Evolutionary conservation across 306 rosid genomes (phyloP).

Genomic region (Astragalus glycyphyllos): DNA sequence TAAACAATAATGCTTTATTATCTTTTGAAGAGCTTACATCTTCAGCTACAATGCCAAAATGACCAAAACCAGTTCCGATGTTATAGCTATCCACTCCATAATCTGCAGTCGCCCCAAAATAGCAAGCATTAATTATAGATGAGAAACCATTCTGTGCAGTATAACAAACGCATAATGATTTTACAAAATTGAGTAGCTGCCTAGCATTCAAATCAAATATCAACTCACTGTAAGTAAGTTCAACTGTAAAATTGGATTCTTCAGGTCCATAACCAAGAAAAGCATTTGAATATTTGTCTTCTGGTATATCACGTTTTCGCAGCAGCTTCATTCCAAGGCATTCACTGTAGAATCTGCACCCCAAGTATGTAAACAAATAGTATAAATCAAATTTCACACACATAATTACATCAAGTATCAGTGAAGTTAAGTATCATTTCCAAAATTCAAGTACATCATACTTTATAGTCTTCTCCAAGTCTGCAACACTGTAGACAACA

Average conservation of each 20-base stretch:
- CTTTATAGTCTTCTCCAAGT: conserved; percentile 88
- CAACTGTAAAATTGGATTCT: conserved; percentile 82
- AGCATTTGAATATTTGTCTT: conserved; percentile 85
- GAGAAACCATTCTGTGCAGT: conserved; percentile 16
- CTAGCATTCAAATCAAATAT: conserved; percentile 39
- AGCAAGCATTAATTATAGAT: neutral
- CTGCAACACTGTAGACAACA: conserved; percentile 84
- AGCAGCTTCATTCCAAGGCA: conserved; percentile 92
- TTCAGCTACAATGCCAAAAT: conserved; percentile 82
- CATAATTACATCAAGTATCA: neutral
- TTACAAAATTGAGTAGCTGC: neutral
- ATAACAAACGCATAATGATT: neutral
- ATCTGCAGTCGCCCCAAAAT: conserved; percentile 56
- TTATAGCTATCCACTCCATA: conserved; percentile 85
- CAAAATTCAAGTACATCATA: conserved; percentile 35
- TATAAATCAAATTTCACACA: conserved; percentile 34
- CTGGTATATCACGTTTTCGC: conserved; percentile 88
- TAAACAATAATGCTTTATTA: neutral
- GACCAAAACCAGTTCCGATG: conserved; percentile 89
- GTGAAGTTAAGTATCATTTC: conserved; percentile 1
- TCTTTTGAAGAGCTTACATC: conserved; percentile 68
- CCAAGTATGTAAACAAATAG: too few species aligned
- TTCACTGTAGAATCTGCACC: conserved; percentile 90
- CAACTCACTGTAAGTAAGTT: conserved; percentile 85
- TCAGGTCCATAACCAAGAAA: conserved; percentile 96